Evolutionary conservation across 495 filamentous ascomycete species (phyloP).

Genomic region (Penicillium lividum): DNA sequence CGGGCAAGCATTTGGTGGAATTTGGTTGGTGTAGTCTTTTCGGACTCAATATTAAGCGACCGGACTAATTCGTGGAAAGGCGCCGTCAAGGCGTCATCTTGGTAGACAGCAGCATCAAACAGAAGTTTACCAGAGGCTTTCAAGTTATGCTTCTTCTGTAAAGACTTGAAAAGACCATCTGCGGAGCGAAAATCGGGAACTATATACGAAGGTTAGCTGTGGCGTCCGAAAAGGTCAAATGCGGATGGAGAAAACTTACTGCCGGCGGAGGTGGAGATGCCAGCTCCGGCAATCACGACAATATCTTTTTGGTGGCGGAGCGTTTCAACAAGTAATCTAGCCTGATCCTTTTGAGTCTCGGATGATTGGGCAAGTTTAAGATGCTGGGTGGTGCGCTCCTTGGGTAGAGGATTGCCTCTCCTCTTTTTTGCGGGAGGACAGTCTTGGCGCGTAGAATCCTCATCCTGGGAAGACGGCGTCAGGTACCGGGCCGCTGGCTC

Average conservation of each 20-base stretch:
- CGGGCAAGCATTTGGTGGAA: constrained; percentile 95
- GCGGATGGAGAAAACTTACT: constrained; percentile 63
- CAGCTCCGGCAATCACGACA: constrained; percentile 92
- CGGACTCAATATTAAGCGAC: constrained; percentile 72
- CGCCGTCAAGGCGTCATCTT: constrained; percentile 79
- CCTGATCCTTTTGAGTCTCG: constrained; percentile 54
- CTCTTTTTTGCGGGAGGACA: constrained; percentile 73
- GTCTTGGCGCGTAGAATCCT: constrained; percentile 52
- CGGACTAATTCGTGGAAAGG: constrained; percentile 97
- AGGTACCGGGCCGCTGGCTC: constrained; percentile 52
- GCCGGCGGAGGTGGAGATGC: constrained; percentile 93
- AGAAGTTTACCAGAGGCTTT: constrained; percentile 94
- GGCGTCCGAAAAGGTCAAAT: constrained; percentile 63
- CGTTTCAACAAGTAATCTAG: constrained; percentile 71
- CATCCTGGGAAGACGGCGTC: constrained; percentile 61
- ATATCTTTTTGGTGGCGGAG: constrained; percentile 91
- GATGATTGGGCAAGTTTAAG: constrained; percentile 63
- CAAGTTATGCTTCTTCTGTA: constrained; percentile 81
- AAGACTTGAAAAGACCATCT: constrained; percentile 79
- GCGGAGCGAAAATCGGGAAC: constrained; percentile 96
- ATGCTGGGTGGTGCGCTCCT: constrained; percentile 73
- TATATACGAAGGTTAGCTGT: constrained; percentile 35
- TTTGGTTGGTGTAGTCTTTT: constrained; percentile 74
- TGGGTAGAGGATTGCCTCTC: constrained; percentile 64
- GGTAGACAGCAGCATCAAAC: constrained; percentile 97